Base-by-base conservation (phyloP, 768 basidiomycete genomes). In the Suillus tomentosus region DNA sequence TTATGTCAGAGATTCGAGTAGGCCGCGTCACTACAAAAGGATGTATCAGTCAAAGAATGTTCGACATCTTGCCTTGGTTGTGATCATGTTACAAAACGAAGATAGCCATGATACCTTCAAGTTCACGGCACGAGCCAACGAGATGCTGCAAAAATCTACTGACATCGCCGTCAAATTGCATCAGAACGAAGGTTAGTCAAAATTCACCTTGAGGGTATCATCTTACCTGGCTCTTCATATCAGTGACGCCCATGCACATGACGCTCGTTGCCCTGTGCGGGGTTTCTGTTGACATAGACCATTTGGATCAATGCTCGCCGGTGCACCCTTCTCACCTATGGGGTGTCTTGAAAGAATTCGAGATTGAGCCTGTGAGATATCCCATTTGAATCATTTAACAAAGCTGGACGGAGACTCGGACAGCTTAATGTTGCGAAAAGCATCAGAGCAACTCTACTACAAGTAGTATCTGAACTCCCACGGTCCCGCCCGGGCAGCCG, bases 261-360 rank as follows among this genome's bases (percentile, higher is more conserved):
- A 62, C 55, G 61, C 61, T 62, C 37, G 61, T 62, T 34, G 39
- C 53, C 61, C 36, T 62, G 37, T 62, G 61, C 19, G 61, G 61
- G 19, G 39, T 40, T 36, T 54, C 61, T 39, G 61, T 62, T 19
- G 50, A 55, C 39, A 37, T 62, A 13, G 61, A 62, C 42, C 36
- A 11, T 42, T 55, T 62, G 50, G 51, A 62, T 13, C 34, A 62
- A 37, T 62, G 54, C 51, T 47, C 61, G 17, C 61, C 61, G 45
- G 61, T 42, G 39, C 47, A 62, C 34, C 51, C 61, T 36, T 62
- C 61, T 51, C 51, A 34, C 51, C 51, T 62, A 19, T 62, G 61
- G 61, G 15, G 31, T 13, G 36, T 39, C 31, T 6, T 62, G 22
- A 15, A 62, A 40, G 50, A 53, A 27, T 34, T 53, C 34, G 48